Percentiles rank a stretch among this genome's conserved stretches.
Evolutionary conservation across 31 red algal genomes (phyloP).

Genomic region (Pterothamnion heteromorphum): DNA sequence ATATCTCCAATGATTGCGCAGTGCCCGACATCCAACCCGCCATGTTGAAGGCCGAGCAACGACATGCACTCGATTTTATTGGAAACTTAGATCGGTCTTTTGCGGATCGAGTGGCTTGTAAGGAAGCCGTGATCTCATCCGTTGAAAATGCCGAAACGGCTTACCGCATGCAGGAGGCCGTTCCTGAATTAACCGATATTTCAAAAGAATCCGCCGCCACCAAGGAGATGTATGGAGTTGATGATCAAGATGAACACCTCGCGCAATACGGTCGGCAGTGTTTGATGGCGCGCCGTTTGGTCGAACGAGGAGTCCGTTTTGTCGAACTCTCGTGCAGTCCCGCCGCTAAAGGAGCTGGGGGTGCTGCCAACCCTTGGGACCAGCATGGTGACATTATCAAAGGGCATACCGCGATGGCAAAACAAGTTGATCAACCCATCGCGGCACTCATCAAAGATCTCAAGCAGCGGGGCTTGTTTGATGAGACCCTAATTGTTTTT

Average conservation of each 20-base stretch:
- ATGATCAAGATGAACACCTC: neutral
- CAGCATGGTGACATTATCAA: neutral
- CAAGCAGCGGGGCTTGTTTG: neutral
- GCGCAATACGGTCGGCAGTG: neutral
- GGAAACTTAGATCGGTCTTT: too few relatives aligned
- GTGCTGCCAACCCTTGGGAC: neutral
- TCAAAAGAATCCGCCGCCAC: neutral
- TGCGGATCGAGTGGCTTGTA: too few relatives aligned
- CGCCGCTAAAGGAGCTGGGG: too few relatives aligned
- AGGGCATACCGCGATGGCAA: neutral
- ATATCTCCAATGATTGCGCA: too few relatives aligned
- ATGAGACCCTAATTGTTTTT: neutral
- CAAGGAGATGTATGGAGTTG: neutral
- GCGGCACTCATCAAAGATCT: neutral
- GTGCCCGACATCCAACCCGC: too few relatives aligned
- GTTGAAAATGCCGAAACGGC: too few relatives aligned
- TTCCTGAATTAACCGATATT: neutral
- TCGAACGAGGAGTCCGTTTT: neutral
- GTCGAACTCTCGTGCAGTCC: too few relatives aligned
- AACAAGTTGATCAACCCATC: neutral
- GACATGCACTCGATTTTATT: too few relatives aligned
- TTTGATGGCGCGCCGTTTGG: neutral
- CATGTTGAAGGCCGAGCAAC: too few relatives aligned
- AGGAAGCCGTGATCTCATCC: too few relatives aligned
- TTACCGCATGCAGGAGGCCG: neutral